Conservation (phyloP, 176 grass and related monocot genomes). For the Oryza brachyantha region DNA sequence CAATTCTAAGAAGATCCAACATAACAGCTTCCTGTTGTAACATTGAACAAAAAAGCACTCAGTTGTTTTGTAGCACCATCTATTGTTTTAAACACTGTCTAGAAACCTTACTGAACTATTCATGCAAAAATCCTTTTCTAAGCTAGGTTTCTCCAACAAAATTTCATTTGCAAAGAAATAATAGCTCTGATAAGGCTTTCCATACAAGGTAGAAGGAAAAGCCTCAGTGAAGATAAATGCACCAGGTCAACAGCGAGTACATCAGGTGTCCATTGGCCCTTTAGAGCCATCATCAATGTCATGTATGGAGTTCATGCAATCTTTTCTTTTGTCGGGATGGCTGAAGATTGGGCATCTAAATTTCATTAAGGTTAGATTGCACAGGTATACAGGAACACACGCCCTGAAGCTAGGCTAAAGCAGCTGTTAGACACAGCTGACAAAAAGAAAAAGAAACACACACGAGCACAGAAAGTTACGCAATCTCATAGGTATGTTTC, state of each 20-base stretch:
- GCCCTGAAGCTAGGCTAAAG: too few species aligned
- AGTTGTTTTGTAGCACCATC: slow-evolving; percentile 12
- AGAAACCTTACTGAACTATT: slow-evolving; percentile 10
- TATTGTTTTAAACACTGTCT: slow-evolving; percentile 6
- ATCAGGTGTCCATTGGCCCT: not conserved
- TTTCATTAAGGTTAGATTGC: too few species aligned
- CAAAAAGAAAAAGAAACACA: too few species aligned
- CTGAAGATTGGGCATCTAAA: too few species aligned
- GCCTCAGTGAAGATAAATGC: not conserved
- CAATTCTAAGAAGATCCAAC: slow-evolving; percentile 96
- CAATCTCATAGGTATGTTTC: too few species aligned
- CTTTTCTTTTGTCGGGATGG: too few species aligned
- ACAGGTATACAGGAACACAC: too few species aligned
- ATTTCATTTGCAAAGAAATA: not conserved
- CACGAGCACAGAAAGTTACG: too few species aligned
- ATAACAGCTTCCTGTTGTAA: slow-evolving; percentile 83
- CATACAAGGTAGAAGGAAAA: not conserved
- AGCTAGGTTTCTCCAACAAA: too few species aligned
- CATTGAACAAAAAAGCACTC: slow-evolving; percentile 27
- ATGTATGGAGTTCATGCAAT: slow-evolving; percentile 19
- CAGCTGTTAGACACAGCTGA: too few species aligned
- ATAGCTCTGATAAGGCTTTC: not conserved
- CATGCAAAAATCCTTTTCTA: slow-evolving; percentile 5
- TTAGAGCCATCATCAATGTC: not conserved
- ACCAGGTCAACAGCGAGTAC: slow-evolving; percentile 3